These are phyloP conservation scores for Neophaeococcomyces aloes DNA, from an alignment of 2,329 filamentous ascomycete genomes.

Conservation along the genomic window DNA sequence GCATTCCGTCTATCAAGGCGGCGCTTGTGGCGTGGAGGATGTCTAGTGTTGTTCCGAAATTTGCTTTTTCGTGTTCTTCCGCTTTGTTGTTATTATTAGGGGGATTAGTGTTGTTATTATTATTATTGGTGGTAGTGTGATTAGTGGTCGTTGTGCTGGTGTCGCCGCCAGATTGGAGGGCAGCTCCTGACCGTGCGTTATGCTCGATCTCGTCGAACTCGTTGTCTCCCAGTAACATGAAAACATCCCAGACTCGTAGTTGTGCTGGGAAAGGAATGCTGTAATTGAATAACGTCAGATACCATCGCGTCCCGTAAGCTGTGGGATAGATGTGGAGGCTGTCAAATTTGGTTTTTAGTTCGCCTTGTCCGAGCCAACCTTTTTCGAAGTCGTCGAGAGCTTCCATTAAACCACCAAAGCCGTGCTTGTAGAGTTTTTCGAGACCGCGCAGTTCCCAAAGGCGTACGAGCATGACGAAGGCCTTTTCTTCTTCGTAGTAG, in stretches of 20 bases:
- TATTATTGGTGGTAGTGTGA: slow-evolving; percentile 14
- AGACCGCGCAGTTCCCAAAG: slow-evolving; percentile 84
- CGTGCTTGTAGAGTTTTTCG: slow-evolving; percentile 69
- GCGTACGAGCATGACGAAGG: slow-evolving; percentile 93
- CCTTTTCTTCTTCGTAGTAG: slow-evolving; percentile 90
- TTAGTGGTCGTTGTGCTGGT: slow-evolving; percentile 11
- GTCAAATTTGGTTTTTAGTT: slow-evolving; percentile 61
- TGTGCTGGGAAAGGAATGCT: slow-evolving; percentile 90
- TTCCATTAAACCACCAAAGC: slow-evolving; percentile 77
- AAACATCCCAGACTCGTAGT: slow-evolving; percentile 93
- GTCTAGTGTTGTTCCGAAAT: slow-evolving; percentile 59
- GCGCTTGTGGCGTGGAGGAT: slow-evolving; percentile 82
- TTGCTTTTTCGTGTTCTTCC: slow-evolving; percentile 8
- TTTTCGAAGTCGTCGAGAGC: slow-evolving; percentile 76
- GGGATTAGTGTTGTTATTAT: slow-evolving; percentile 7
- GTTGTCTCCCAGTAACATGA: slow-evolving; percentile 80
- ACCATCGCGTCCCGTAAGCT: slow-evolving; percentile 95
- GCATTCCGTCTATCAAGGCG: slow-evolving; percentile 79
- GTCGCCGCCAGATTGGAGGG: slow-evolving; percentile 26
- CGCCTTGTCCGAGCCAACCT: slow-evolving; percentile 66
- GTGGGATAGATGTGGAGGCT: slow-evolving; percentile 74
- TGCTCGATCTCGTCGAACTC: slow-evolving; percentile 34
- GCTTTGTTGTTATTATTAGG: slow-evolving; percentile 8
- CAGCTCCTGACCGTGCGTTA: too few species aligned
- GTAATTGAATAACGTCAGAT: slow-evolving; percentile 93